Conservation (phyloP, 257 asterid genomes). For the Paulownia fortunei region DNA sequence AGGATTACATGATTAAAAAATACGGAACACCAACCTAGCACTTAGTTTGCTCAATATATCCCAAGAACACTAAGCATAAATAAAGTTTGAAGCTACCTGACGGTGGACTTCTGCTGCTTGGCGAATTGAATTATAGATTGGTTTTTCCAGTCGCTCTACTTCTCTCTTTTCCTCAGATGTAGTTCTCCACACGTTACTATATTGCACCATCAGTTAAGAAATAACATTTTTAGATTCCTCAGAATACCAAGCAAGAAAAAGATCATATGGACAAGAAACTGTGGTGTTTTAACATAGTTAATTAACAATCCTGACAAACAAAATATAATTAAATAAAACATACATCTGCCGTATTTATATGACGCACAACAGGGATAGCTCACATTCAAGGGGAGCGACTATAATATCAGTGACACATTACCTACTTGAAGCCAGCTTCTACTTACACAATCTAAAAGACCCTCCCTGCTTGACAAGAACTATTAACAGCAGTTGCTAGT, state of each 20-base stretch:
- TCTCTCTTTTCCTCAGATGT: conserved; percentile 98
- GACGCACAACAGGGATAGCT: too few relatives aligned
- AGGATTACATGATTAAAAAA: conserved; percentile 19
- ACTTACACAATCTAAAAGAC: too few relatives aligned
- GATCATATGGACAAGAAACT: conserved; percentile 1
- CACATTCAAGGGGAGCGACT: too few relatives aligned
- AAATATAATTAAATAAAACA: background rate
- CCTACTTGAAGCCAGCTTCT: too few relatives aligned
- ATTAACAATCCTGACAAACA: background rate
- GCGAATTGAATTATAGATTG: conserved; percentile 86
- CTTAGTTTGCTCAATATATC: background rate
- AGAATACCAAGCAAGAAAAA: background rate
- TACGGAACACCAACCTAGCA: background rate
- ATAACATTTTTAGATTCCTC: conserved; percentile 25
- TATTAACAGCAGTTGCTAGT: background rate
- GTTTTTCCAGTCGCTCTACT: conserved; percentile 87
- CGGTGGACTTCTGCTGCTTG: conserved; percentile 99
- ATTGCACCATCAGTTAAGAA: conserved; percentile 28
- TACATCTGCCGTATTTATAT: background rate
- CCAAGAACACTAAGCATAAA: background rate
- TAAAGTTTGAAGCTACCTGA: conserved; percentile 61
- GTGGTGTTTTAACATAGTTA: background rate
- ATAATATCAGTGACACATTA: too few relatives aligned
- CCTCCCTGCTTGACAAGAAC: background rate
- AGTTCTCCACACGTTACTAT: conserved; percentile 94